These are phyloP conservation scores for Tagetes patula DNA, from an alignment of 129 eudicot genomes.

Conservation along the genomic window DNA sequence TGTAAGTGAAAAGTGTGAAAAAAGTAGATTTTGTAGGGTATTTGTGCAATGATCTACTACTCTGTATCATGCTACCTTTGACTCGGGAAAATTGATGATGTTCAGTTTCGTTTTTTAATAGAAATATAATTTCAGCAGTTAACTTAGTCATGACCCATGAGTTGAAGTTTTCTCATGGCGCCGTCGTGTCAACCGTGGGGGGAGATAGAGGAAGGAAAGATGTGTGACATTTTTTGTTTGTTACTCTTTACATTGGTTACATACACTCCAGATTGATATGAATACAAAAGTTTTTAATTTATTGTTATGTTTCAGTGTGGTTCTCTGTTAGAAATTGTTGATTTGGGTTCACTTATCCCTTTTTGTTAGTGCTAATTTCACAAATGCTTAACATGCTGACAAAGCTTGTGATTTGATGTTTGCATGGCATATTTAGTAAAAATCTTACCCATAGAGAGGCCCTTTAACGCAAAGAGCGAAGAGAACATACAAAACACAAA, in stretches of 20 bases:
- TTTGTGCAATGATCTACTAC: constrained; percentile 48
- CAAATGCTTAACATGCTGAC: not conserved
- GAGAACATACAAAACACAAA: too few species aligned
- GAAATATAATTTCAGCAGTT: constrained; percentile 43
- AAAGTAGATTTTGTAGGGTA: constrained; percentile 38
- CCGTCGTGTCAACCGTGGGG: constrained; percentile 25
- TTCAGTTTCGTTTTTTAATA: constrained; percentile 29
- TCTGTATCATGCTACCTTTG: constrained; percentile 63
- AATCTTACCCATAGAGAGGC: too few species aligned
- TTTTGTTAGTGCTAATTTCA: not conserved
- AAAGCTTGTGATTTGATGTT: not conserved
- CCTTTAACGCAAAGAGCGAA: too few species aligned
- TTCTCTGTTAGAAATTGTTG: not conserved
- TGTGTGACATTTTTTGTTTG: constrained; percentile 18
- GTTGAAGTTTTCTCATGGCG: constrained; percentile 32
- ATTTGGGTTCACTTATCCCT: not conserved
- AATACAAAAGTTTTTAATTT: constrained; percentile 23
- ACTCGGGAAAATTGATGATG: constrained; percentile 36
- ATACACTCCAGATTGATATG: constrained; percentile 12
- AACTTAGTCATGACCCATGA: constrained; percentile 26
- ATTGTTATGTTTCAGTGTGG: constrained; percentile 15
- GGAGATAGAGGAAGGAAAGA: constrained; percentile 23
- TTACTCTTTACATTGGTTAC: not conserved
- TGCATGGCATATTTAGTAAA: not conserved
- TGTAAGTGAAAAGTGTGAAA: constrained; percentile 37